phyloP scores from a whole-genome alignment of 257 asterid species.

The Nicotiana knightiana region DNA sequence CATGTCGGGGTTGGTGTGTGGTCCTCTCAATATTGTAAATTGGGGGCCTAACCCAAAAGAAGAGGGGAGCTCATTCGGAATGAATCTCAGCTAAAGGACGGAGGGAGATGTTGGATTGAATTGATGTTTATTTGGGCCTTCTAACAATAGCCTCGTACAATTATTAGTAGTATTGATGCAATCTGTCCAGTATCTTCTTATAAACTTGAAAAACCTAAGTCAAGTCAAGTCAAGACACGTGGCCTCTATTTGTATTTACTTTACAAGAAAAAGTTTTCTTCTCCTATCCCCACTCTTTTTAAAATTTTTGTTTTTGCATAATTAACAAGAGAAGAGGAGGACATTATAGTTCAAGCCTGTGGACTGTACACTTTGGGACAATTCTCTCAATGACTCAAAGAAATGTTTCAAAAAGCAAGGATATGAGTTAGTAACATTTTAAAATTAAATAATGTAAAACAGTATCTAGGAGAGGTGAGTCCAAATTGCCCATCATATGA shows the following conservation, averaged over 20 bases:
- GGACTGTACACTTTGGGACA: neutral
- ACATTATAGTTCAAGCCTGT: neutral
- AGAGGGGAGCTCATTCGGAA: neutral
- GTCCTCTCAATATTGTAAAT: neutral
- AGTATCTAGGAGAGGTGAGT: neutral
- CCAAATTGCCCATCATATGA: neutral
- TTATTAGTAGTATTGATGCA: neutral
- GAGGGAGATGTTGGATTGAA: neutral
- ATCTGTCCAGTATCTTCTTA: neutral
- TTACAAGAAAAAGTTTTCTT: neutral
- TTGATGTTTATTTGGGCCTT: neutral
- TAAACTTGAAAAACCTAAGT: neutral
- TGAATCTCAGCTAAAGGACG: neutral
- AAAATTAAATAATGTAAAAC: neutral
- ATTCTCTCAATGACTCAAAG: too few relatives aligned
- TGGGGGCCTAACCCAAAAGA: neutral
- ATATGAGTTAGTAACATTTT: too few relatives aligned
- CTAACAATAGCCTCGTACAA: neutral
- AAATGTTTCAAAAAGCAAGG: too few relatives aligned
- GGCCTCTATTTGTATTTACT: neutral
- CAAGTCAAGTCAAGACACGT: neutral
- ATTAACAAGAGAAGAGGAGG: neutral
- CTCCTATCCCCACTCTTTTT: neutral
- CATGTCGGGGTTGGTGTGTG: neutral
- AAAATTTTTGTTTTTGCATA: neutral